Base-by-base conservation (phyloP, 768 basidiomycete genomes). In the Naganishia onofrii region DNA sequence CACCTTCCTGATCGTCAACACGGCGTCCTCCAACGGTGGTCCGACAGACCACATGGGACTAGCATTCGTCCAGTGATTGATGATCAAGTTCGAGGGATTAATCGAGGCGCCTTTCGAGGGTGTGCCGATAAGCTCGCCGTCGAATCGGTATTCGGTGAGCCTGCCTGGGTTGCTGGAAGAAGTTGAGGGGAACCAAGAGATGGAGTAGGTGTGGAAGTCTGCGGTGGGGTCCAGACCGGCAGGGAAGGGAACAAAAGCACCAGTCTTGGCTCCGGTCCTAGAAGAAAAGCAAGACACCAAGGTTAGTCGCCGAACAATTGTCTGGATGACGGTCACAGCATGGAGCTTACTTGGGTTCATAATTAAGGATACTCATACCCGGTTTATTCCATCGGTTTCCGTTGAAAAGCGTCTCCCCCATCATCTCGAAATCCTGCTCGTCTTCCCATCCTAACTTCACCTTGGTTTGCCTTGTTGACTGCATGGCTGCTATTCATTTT, bases 91-190 rank as follows among this genome's bases (percentile, higher is more conserved):
- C 2, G 36, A 58, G 2, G 57, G 57, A 38, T 58, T 58, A 9
- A 58, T n/a, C 32, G 57, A 58, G 17, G 57, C 21, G 10, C 5
- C 26, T 23, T 58, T 32, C 17, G 10, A 36, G 10, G 57, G 32
- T 8, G 21, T 3, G 34, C n/a, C 29, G 57, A 58, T 58, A 4
- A 36, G 34, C 12, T 28, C 15, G 57, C 34, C 34, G 5, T 58
- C 34, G 57, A 58, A 58, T 34, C 34, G 57, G 34, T 58, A 58
- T 38, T 58, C 57, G 34, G 57, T 58, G 42, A 58, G 57, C 19
- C 34, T 32, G 21, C 34, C 34, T 1, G 21, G 17, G 57, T 58
- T 58, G 57, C 34, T 36, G 12, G 34, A 32, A 1, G 57, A 58
- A 3, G 56, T 57, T 4, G 56, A 34, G 2, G 56, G 56, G 56